These are phyloP conservation scores for Lyophyllum atratum DNA, from an alignment of 768 basidiomycete species.

Conservation along the genomic window DNA sequence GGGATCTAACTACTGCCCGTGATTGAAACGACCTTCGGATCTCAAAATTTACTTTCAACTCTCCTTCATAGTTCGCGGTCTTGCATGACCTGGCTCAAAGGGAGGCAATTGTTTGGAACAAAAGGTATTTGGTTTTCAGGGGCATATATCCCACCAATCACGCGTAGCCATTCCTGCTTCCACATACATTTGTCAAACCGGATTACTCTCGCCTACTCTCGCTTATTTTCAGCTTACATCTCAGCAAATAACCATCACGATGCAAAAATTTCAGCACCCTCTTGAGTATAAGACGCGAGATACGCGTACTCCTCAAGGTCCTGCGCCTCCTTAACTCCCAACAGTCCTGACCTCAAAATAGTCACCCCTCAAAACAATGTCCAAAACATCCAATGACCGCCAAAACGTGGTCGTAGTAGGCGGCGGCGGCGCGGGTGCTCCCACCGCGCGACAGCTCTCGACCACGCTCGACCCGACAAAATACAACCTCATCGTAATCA, in stretches of 20 bases:
- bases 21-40: too few relatives aligned
- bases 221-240: not conserved
- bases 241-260: not conserved
- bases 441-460: constrained; percentile 49
- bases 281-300: not conserved
- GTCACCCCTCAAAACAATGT: not conserved
- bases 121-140: not conserved
- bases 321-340: too few relatives aligned
- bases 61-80: too few relatives aligned
- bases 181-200: not conserved
- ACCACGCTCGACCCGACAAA: constrained; percentile 45
- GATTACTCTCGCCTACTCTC: not conserved
- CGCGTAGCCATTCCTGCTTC: not conserved
- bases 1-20: too few relatives aligned
- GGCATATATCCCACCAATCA: too few relatives aligned
- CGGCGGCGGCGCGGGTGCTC: constrained; percentile 59
- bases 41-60: too few relatives aligned
- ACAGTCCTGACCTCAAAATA: too few relatives aligned
- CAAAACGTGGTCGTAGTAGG: constrained; percentile 44
- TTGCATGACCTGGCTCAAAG: too few relatives aligned
- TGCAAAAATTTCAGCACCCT: not conserved
- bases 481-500: constrained; percentile 57
- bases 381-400: constrained; percentile 8
- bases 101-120: not conserved
- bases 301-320: too few relatives aligned